These are phyloP conservation scores for Astrothelium macrocarpum DNA, from an alignment of 495 filamentous ascomycete species.

Conservation along the genomic window DNA sequence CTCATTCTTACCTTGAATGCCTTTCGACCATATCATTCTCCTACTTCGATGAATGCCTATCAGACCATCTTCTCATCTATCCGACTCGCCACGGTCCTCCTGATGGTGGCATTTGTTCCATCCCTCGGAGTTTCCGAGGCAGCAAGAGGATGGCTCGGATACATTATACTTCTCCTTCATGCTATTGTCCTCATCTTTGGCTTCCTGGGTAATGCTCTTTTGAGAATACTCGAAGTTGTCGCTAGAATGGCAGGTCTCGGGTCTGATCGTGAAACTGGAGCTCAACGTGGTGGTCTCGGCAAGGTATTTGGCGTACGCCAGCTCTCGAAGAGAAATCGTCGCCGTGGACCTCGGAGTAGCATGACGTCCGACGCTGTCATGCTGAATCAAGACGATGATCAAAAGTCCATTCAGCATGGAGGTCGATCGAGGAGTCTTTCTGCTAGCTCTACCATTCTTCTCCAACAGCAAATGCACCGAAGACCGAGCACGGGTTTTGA, in stretches of 20 bases:
- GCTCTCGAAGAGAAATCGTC: constrained; percentile 60
- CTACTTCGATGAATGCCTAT: constrained; percentile 97
- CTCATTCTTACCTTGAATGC: constrained; percentile 79
- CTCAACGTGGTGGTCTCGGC: constrained; percentile 74
- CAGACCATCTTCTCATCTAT: constrained; percentile 75
- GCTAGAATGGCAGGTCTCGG: constrained; percentile 74
- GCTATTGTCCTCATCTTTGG: constrained; percentile 81
- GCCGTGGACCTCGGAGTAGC: constrained; percentile 54
- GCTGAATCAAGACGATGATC: constrained; percentile 52
- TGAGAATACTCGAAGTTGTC: constrained; percentile 78
- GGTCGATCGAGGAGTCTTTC: constrained; percentile 72
- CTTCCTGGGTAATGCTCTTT: constrained; percentile 85
- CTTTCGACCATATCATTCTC: constrained; percentile 78
- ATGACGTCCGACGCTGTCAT: constrained; percentile 75
- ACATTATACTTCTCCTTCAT: constrained; percentile 80
- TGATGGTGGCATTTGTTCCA: constrained; percentile 82
- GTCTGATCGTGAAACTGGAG: constrained; percentile 56
- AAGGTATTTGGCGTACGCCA: constrained; percentile 90
- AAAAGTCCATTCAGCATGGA: constrained; percentile 56
- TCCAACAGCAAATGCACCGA: constrained; percentile 42
- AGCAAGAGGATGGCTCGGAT: constrained; percentile 88
- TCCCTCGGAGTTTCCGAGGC: constrained; percentile 65
- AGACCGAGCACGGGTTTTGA: constrained; percentile 24
- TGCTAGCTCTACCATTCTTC: constrained; percentile 66
- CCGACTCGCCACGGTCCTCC: constrained; percentile 65